Base-by-base conservation (phyloP, 352 stramenopile genomes). In the Globisporangium iwayamae region DNA sequence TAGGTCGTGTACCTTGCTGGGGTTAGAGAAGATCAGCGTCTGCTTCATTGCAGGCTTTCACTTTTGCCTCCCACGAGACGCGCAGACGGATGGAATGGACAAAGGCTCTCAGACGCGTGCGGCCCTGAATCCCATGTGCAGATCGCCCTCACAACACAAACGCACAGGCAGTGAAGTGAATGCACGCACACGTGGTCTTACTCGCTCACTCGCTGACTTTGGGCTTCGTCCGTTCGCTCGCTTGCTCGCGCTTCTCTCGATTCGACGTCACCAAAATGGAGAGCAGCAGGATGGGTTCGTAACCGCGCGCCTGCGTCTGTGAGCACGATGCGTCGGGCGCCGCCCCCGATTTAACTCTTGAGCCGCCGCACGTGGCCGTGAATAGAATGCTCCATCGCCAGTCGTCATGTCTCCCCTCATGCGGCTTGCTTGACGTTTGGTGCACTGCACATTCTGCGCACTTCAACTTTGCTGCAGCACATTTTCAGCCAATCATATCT, bases 1-100 rank as follows among this genome's bases (percentile, higher is more conserved):
- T n/a, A 64, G 46, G 25, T 56, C 56, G 63, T 64, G 63, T 18
- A 64, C 48, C 32, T 64, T 64, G 36, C 50, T 60, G 47, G 63
- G 32, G 16, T 53, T 58, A 3, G 63, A 68, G 56, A 63, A 56
- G 28, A 64, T 45, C 30, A 64, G 34, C 56, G 46, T 55, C 63
- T 63, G 46, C 28, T 63, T 64, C 63, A 68, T 68, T 18, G 22
- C 14, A 13, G 11, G 13, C 18, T 25, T 32, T 36, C 8, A 43
- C 13, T 57, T 16, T 32, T n/a, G 28, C 38, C n/a, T 4, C 28
- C n/a, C 22, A 36, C 5, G 18, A 48, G 16, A 1, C 20, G n/a
- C 22, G 59, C 8, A 59, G 34, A 20, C 22, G 22, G 10, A 46
- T 10, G 38, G n/a, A n/a, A 32, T 10, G 36, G 18, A 25, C 7